Base-by-base conservation (phyloP, 768 basidiomycete genomes). In the Phylloporus rhodoxanthus region DNA sequence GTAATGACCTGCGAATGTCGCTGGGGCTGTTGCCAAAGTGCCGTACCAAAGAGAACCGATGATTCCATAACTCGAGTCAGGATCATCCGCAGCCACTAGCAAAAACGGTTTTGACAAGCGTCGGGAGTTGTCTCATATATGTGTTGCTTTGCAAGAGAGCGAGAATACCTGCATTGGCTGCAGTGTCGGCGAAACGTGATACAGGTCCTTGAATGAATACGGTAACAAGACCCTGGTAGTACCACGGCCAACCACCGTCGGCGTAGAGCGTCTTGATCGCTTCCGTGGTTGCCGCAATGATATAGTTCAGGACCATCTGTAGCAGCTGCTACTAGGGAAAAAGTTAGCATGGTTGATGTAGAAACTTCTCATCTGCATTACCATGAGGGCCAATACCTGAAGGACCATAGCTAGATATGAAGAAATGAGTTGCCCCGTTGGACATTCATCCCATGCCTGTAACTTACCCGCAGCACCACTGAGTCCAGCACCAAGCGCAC, bases 241-340 rank as follows among this genome's bases (percentile, higher is more conserved):
- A 96, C 37, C 94, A 79, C 32, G 77, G 71, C 72, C 78, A 85
- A 8, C 91, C 90, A 13, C 92, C 91, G 51, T 92, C 86, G 2
- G 68, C 68, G 63, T 86, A 86, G 15, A 94, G 80, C 3, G 79
- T 89, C 42, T 68, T 65, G 49, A 76, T 78, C 11, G 88, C 84
- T 33, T 76, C 68, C 0, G 80, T 81, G 6, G 82, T 82, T 2
- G n/a, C 93, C 93, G 62, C 82, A 93, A 46, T 85, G 81, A 65
- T 93, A 92, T 89, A 96, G 73, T 97, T 98, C 95, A 98, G 97
- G 48, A 93, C 77, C 2, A 94, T 96, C n/a, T 91, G 80, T n/a
- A 95, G 68, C 5, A 91, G 92, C 86, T 86, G 47, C n/a, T n/a
- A n/a, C n/a, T 11, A 37, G 41, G 23, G 25, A n/a, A 32, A 21